Evolutionary conservation across 208 protist genomes (phyloP).

Genomic region (Histomonas meleagridis): DNA sequence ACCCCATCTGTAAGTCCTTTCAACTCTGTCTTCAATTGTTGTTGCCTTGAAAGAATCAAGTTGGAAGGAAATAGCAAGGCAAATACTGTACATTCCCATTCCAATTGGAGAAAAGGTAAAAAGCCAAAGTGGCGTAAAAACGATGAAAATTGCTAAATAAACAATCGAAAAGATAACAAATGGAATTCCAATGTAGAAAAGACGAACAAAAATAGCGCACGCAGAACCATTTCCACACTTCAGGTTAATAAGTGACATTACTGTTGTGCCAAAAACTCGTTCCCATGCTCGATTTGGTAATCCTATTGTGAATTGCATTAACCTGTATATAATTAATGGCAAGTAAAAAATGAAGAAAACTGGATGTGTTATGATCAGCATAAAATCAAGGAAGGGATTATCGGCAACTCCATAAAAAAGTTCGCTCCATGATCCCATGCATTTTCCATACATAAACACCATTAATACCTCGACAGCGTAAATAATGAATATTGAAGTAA

Average conservation of each 20-base stretch:
- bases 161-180: conserved; percentile 1
- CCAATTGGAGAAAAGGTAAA: not conserved
- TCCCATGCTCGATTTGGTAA: not conserved
- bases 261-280: not conserved
- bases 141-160: not conserved
- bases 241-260: not conserved
- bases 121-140: not conserved
- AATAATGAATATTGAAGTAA: too few relatives aligned
- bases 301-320: not conserved
- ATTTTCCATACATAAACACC: too few relatives aligned
- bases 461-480: too few relatives aligned
- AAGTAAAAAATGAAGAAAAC: not conserved
- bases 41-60: too few relatives aligned
- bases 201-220: not conserved
- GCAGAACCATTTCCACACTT: not conserved
- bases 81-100: not conserved
- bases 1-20: not conserved
- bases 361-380: not conserved
- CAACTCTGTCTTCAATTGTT: not conserved
- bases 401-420: not conserved
- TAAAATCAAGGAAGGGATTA: not conserved
- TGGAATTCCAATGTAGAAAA: not conserved
- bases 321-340: not conserved
- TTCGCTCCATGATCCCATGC: too few relatives aligned
- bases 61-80: not conserved